Percentiles rank a stretch among this genome's conserved stretches.
Conservation (phyloP, 495 filamentous ascomycete species). For the Penicillium dipodomyicola region DNA sequence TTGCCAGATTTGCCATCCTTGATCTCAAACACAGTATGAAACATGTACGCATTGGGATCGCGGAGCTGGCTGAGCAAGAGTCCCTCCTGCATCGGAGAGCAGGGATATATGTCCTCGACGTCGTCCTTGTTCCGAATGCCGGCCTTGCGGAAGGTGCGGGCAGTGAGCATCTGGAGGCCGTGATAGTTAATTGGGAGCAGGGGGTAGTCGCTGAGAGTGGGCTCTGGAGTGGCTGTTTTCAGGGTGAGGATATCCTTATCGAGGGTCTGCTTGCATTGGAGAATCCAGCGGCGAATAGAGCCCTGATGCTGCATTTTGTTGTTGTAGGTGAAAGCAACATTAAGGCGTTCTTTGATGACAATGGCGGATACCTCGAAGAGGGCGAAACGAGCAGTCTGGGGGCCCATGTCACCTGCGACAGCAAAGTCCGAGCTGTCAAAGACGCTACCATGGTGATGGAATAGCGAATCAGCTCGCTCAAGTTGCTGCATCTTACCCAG, state of each 20-base stretch:
- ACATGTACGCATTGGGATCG: slow-evolving; percentile 46
- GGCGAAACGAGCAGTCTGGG: slow-evolving; percentile 52
- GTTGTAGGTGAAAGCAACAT: slow-evolving; percentile 62
- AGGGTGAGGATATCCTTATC: slow-evolving; percentile 53
- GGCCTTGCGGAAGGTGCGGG: slow-evolving; percentile 47
- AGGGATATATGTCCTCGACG: slow-evolving; percentile 62
- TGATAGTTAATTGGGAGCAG: slow-evolving; percentile 61
- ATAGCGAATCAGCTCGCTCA: slow-evolving; percentile 56
- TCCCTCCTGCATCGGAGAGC: slow-evolving; percentile 64
- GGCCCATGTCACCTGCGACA: slow-evolving; percentile 45
- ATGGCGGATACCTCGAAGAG: slow-evolving; percentile 63
- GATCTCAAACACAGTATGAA: slow-evolving; percentile 48
- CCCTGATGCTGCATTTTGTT: slow-evolving; percentile 54
- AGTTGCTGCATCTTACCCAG: slow-evolving; percentile 59
- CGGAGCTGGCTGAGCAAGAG: slow-evolving; percentile 63
- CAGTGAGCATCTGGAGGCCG: slow-evolving; percentile 42
- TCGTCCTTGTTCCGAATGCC: slow-evolving; percentile 44
- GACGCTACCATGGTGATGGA: slow-evolving; percentile 57
- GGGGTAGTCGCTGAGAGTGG: slow-evolving; percentile 62
- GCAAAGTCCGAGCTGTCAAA: slow-evolving; percentile 43
- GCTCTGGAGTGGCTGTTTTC: slow-evolving; percentile 47
- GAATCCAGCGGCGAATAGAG: slow-evolving; percentile 58
- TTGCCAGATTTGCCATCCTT: slow-evolving; percentile 21
- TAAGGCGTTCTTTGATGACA: slow-evolving; percentile 57
- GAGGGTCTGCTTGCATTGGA: slow-evolving; percentile 57